phyloP scores from a whole-genome alignment of 169 alveolate genomes.

The Ichthyophthirius multifiliis region DNA sequence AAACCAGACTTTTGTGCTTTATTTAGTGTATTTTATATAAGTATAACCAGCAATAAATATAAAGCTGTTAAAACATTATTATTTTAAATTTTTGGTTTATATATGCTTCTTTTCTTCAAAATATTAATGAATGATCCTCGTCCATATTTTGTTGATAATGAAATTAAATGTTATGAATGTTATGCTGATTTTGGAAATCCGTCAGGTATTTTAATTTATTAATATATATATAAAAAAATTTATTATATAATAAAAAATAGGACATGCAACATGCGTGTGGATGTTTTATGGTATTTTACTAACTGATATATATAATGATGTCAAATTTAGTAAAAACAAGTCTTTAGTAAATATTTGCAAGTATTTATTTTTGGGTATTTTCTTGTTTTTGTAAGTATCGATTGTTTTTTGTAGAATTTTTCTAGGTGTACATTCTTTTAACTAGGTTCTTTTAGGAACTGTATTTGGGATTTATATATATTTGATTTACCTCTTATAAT shows the following conservation, averaged over 20 bases:
- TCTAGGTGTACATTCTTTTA: constrained; percentile 4
- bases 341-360: background rate
- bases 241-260: too few relatives aligned
- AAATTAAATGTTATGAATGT: constrained; percentile 1
- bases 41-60: background rate
- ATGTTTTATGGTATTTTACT: constrained; percentile 1
- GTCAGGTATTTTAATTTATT: background rate
- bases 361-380: background rate
- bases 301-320: background rate
- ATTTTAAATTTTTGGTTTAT: background rate
- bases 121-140: constrained; percentile 2
- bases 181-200: constrained; percentile 12
- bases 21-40: background rate
- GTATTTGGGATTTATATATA: background rate
- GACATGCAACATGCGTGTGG: constrained; percentile 3
- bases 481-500: background rate
- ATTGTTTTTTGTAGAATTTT: constrained; percentile 1
- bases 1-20: constrained; percentile 4
- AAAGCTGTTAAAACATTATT: background rate
- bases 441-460: background rate
- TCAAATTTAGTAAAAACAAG: background rate
- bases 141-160: background rate
- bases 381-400: background rate
- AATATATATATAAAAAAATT: background rate
- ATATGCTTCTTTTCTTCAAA: background rate